These are phyloP conservation scores for Lobosporangium transversale DNA, from an alignment of 192 early-diverging fungal species.

Conservation along the genomic window DNA sequence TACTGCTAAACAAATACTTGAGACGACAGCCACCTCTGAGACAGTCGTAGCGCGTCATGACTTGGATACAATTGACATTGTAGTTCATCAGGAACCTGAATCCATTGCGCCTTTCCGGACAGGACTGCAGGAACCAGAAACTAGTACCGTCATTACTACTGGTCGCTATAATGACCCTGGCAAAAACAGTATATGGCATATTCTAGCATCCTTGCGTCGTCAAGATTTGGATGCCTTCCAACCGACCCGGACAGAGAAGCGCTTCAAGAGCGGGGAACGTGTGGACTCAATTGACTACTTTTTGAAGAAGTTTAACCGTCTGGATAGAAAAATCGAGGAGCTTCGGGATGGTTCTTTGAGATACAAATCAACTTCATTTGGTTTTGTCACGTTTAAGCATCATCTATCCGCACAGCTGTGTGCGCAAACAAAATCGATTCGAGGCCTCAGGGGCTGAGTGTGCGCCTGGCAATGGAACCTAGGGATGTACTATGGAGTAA, in stretches of 20 bases:
- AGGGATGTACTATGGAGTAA: slow-evolving; percentile 70
- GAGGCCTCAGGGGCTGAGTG: slow-evolving; percentile 61
- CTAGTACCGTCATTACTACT: slow-evolving; percentile 20
- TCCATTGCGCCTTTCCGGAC: too few species aligned
- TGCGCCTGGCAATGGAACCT: slow-evolving; percentile 67
- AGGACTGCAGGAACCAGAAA: too few species aligned
- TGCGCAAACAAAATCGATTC: slow-evolving; percentile 63
- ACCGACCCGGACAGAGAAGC: slow-evolving; percentile 32
- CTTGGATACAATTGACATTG: slow-evolving; percentile 15
- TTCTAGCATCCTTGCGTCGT: slow-evolving; percentile 27
- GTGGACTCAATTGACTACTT: slow-evolving; percentile 50
- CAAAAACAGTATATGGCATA: slow-evolving; percentile 42
- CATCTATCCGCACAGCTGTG: slow-evolving; percentile 64
- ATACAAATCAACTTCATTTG: slow-evolving; percentile 63
- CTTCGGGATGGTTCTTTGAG: slow-evolving; percentile 52
- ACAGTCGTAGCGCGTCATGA: background rate
- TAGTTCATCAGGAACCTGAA: slow-evolving; percentile 14
- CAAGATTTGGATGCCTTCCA: slow-evolving; percentile 41
- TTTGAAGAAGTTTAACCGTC: slow-evolving; percentile 52
- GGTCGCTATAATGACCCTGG: slow-evolving; percentile 10
- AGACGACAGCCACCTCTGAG: background rate
- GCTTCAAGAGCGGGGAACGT: slow-evolving; percentile 24
- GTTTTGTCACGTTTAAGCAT: slow-evolving; percentile 68
- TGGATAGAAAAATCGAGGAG: slow-evolving; percentile 52
- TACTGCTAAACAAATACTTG: background rate